Evolutionary conservation across 108 stramenopile genomes (phyloP).

Genomic region (Cyclotella sp.): DNA sequence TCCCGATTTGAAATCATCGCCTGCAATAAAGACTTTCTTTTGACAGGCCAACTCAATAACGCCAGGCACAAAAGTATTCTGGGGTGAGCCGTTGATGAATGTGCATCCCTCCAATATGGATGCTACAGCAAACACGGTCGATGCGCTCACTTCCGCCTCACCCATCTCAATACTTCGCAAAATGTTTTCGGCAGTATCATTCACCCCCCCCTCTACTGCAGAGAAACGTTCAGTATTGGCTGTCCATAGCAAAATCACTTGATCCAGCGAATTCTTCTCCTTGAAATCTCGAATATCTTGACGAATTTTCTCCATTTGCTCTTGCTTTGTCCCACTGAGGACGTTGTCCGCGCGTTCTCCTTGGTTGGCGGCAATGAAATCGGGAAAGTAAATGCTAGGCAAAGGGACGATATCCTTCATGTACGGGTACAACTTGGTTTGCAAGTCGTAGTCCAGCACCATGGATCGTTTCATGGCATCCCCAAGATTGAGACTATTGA

Average conservation of each 20-base stretch:
- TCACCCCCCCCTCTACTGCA: slow-evolving; percentile 91
- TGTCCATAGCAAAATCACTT: slow-evolving; percentile 97
- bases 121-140: slow-evolving; percentile 96
- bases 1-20: slow-evolving; percentile 99
- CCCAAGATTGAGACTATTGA: slow-evolving; percentile 88
- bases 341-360: slow-evolving; percentile 96
- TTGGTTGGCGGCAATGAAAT: slow-evolving; percentile 99
- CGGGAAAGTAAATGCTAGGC: slow-evolving; percentile 93
- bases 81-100: slow-evolving; percentile 98
- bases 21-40: slow-evolving; percentile 90
- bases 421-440: slow-evolving; percentile 90
- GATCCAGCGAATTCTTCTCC: slow-evolving; percentile 81
- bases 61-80: slow-evolving; percentile 99
- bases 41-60: slow-evolving; percentile 90
- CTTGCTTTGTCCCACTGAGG: slow-evolving; percentile 89
- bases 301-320: slow-evolving; percentile 94
- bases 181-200: slow-evolving; percentile 93
- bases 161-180: slow-evolving; percentile 88
- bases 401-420: slow-evolving; percentile 92
- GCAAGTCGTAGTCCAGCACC: slow-evolving; percentile 93
- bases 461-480: slow-evolving; percentile 93
- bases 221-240: slow-evolving; percentile 99
- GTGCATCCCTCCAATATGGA: slow-evolving; percentile 95
- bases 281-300: slow-evolving; percentile 96
- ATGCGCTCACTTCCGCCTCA: slow-evolving; percentile 94